These are phyloP conservation scores for Clarireedia hainanense DNA, from an alignment of 2,329 filamentous ascomycete genomes.

Conservation along the genomic window DNA sequence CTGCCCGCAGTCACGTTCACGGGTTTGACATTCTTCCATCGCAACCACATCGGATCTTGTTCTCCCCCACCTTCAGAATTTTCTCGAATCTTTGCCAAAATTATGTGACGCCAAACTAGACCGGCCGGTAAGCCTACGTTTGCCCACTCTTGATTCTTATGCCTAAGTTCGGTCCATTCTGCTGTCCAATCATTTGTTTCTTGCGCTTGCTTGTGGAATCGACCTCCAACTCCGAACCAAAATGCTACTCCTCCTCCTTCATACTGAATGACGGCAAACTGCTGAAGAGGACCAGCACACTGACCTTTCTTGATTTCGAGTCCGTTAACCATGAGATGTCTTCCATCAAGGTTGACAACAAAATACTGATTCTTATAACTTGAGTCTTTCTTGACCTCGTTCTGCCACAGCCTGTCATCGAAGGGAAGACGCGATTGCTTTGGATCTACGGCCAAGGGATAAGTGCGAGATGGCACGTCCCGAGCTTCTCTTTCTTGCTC, in stretches of 20 bases:
- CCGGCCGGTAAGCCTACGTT: slow-evolving; percentile 14
- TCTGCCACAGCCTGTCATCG: slow-evolving; percentile 18
- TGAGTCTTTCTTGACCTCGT: slow-evolving; percentile 18
- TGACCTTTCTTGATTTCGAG: slow-evolving; percentile 19
- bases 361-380: slow-evolving; percentile 19
- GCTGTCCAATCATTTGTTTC: not conserved
- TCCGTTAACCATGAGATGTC: slow-evolving; percentile 23
- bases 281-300: slow-evolving; percentile 26
- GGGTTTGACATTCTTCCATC: slow-evolving; percentile 2
- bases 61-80: slow-evolving; percentile 4
- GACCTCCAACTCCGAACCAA: slow-evolving; percentile 22
- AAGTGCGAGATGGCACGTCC: slow-evolving; percentile 18
- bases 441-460: slow-evolving; percentile 11
- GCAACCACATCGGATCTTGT: slow-evolving; percentile 3
- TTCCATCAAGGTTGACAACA: slow-evolving; percentile 22
- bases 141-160: slow-evolving; percentile 7
- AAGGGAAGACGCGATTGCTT: slow-evolving; percentile 6
- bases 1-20: not conserved
- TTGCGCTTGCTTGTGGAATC: slow-evolving; percentile 11
- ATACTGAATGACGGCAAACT: slow-evolving; percentile 25
- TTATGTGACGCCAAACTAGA: slow-evolving; percentile 20
- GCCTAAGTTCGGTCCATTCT: slow-evolving; percentile 17
- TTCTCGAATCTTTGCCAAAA: slow-evolving; percentile 9
- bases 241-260: slow-evolving; percentile 23
- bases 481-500: slow-evolving; percentile 13